Evolutionary conservation across 2,329 filamentous ascomycete species (phyloP).

Genomic region (Plectosphaerella sp.): DNA sequence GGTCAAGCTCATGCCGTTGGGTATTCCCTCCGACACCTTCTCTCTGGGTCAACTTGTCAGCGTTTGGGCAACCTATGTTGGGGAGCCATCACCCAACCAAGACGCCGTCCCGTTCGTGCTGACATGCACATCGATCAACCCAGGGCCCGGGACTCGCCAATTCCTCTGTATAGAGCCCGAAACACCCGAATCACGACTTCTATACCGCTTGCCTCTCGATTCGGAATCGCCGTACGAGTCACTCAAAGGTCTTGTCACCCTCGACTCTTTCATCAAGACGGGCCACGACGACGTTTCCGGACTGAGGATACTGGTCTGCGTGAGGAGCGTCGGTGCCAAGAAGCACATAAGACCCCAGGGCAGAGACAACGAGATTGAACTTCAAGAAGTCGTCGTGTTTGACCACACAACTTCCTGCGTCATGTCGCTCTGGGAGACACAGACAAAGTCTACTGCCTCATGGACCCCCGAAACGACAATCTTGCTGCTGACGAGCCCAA

Average conservation of each 20-base stretch:
- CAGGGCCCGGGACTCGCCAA: constrained; percentile 40
- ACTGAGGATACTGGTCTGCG: constrained; percentile 50
- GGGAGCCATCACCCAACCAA: constrained; percentile 31
- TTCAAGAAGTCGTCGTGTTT: constrained; percentile 48
- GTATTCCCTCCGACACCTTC: constrained; percentile 22
- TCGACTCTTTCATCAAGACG: constrained; percentile 48
- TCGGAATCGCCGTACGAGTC: constrained; percentile 11
- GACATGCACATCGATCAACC: constrained; percentile 52
- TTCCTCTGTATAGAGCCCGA: constrained; percentile 50
- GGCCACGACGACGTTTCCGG: constrained; percentile 45
- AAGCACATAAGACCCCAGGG: constrained; percentile 44
- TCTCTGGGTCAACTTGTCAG: constrained; percentile 48
- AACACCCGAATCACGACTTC: constrained; percentile 12
- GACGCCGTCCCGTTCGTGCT: constrained; percentile 33
- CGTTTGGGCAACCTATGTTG: constrained; percentile 53
- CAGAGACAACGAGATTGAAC: constrained; percentile 36
- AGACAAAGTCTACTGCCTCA: constrained; percentile 34
- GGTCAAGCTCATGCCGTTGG: constrained; percentile 41
- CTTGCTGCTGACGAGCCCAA: constrained; percentile 44
- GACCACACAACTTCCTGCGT: constrained; percentile 51
- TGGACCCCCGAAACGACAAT: constrained; percentile 45
- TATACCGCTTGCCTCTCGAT: constrained; percentile 40
- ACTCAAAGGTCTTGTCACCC: constrained; percentile 48
- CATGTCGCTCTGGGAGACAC: constrained; percentile 51
- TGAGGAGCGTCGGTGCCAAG: constrained; percentile 50